phyloP scores from a whole-genome alignment of 371 early-diverging fungal species.

The Saksenaea vasiformis region DNA sequence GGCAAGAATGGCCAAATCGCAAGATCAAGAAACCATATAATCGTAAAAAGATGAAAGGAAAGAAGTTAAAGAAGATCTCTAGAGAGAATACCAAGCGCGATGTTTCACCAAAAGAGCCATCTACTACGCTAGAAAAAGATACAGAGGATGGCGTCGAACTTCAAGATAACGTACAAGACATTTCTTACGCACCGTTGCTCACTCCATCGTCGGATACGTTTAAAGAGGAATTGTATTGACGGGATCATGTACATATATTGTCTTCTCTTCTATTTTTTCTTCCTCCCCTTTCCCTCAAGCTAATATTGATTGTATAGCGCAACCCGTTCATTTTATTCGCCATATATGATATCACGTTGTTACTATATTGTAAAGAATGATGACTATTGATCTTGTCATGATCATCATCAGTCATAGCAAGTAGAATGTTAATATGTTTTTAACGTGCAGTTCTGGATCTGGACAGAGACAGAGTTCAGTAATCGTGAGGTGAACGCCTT shows the following conservation, averaged over 20 bases:
- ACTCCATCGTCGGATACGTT: neutral
- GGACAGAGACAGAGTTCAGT: constrained; percentile 17
- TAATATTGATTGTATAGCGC: neutral
- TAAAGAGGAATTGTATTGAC: neutral
- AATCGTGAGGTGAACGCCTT: constrained; percentile 13
- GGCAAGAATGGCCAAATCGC: constrained; percentile 48
- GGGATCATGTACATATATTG: neutral
- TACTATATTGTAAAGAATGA: neutral
- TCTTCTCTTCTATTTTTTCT: neutral
- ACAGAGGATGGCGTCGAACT: neutral
- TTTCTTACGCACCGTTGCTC: neutral
- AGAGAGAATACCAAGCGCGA: neutral
- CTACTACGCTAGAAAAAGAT: neutral
- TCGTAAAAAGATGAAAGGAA: neutral
- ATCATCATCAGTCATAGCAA: neutral
- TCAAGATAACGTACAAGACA: neutral
- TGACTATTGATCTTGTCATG: neutral
- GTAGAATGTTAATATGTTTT: constrained; percentile 11
- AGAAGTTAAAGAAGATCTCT: neutral
- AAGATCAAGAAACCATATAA: constrained; percentile 20
- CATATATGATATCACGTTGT: neutral
- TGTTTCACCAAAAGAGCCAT: neutral
- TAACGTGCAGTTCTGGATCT: constrained; percentile 20
- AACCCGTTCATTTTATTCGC: neutral
- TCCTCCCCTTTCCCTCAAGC: neutral